Percentiles rank a stretch among this genome's conserved stretches.
phyloP scores from a whole-genome alignment of 75 land plant genomes.

The Selaginella tamariscina region DNA sequence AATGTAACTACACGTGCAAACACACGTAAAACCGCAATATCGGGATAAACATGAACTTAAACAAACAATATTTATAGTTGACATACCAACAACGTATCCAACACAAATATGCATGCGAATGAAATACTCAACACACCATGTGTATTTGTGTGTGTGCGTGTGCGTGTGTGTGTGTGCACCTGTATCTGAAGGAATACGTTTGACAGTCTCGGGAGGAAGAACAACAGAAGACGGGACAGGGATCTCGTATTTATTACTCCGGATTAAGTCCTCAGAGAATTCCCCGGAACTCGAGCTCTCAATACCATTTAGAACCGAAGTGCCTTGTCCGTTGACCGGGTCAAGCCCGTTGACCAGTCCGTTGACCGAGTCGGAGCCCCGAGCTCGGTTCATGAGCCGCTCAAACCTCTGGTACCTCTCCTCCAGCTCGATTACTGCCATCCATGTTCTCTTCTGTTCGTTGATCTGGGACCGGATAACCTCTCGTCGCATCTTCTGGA shows the following conservation, averaged over 20 bases:
- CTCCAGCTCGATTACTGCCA: slow-evolving; percentile 39
- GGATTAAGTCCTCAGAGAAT: neutral
- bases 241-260: too few relatives aligned
- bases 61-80: too few relatives aligned
- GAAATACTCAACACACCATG: too few relatives aligned
- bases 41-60: too few relatives aligned
- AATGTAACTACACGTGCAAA: too few relatives aligned
- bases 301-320: slow-evolving; percentile 11
- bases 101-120: too few relatives aligned
- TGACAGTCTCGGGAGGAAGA: slow-evolving; percentile 16
- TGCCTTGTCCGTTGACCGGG: slow-evolving; percentile 6
- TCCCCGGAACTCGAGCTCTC: neutral
- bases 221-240: too few relatives aligned
- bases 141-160: too few relatives aligned
- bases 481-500: slow-evolving; percentile 45
- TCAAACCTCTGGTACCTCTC: slow-evolving; percentile 35
- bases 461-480: slow-evolving; percentile 27
- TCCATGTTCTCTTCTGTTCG: slow-evolving; percentile 40
- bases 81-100: too few relatives aligned
- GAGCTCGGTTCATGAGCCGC: slow-evolving; percentile 35
- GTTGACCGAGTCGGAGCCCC: slow-evolving; percentile 21
- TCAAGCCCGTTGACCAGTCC: neutral
- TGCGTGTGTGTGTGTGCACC: too few relatives aligned
- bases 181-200: neutral
- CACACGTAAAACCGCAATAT: too few relatives aligned